Evolutionary conservation across 2,329 filamentous ascomycete species (phyloP).

Genomic region (Aspergillus costaricaensis): DNA sequence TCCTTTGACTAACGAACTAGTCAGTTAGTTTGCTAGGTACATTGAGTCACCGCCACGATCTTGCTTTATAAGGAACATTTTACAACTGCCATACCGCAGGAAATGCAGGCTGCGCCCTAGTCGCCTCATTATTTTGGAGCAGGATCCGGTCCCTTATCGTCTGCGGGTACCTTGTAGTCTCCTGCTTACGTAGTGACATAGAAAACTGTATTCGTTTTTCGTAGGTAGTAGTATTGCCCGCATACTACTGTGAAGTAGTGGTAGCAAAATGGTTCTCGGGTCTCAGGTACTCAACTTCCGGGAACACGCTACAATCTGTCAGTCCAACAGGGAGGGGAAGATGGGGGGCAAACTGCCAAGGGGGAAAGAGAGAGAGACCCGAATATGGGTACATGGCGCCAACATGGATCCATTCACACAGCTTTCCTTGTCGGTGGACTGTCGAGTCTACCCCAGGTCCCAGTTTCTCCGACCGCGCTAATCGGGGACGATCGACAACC

Average conservation of each 20-base stretch:
- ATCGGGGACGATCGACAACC: slow-evolving; percentile 27
- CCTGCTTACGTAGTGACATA: not conserved
- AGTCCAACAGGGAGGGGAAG: not conserved
- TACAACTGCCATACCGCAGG: not conserved
- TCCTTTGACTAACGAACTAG: too few relatives aligned
- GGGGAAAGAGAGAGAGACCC: not conserved
- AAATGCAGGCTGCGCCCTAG: slow-evolving; percentile 7
- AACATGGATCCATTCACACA: not conserved
- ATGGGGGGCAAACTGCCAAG: not conserved
- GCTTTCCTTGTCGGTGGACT: slow-evolving; percentile 13
- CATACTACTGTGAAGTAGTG: too few relatives aligned
- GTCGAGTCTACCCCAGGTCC: slow-evolving; percentile 21
- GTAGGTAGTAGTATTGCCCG: too few relatives aligned
- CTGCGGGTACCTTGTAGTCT: not conserved
- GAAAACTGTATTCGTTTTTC: not conserved
- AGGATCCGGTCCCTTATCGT: not conserved
- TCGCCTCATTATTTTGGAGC: slow-evolving; percentile 2
- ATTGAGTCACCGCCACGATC: not conserved
- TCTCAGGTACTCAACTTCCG: too few relatives aligned
- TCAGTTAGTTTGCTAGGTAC: not conserved
- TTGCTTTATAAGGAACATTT: not conserved
- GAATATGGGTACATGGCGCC: not conserved
- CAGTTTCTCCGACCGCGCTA: slow-evolving; percentile 19
- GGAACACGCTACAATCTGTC: too few relatives aligned
- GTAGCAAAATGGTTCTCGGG: too few relatives aligned